These are phyloP conservation scores for Cornus suecica DNA, from an alignment of 148 eudicot species.

Conservation along the genomic window DNA sequence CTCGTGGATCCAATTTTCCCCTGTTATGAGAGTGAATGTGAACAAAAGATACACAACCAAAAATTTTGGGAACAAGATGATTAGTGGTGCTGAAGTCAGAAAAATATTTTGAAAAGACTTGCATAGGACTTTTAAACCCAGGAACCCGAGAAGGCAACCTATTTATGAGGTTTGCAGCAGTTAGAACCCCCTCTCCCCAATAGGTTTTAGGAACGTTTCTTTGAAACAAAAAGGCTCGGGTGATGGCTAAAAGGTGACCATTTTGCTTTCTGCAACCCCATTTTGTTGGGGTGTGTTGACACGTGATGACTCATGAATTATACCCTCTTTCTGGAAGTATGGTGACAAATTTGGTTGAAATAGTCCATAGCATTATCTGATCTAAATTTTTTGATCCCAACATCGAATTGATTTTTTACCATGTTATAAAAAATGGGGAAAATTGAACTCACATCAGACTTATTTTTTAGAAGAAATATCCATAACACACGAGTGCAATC, in stretches of 20 bases:
- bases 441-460: background rate
- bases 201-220: no score
- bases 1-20: background rate
- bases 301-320: background rate
- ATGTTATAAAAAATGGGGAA: background rate
- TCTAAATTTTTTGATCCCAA: background rate
- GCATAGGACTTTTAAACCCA: background rate
- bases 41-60: conserved; percentile 7
- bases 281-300: background rate
- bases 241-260: no score
- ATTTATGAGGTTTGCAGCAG: background rate
- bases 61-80: background rate
- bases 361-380: conserved; percentile 1
- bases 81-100: background rate
- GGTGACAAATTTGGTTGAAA: background rate
- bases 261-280: background rate
- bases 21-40: background rate
- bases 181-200: background rate
- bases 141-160: background rate
- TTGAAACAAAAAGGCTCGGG: no score
- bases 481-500: background rate
- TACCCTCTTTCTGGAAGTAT: background rate
- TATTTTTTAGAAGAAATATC: background rate
- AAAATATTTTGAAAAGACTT: background rate
- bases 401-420: conserved; percentile 1